Evolutionary conservation across 108 stramenopile species (phyloP).

Genomic region (Cylindrotheca closterium): DNA sequence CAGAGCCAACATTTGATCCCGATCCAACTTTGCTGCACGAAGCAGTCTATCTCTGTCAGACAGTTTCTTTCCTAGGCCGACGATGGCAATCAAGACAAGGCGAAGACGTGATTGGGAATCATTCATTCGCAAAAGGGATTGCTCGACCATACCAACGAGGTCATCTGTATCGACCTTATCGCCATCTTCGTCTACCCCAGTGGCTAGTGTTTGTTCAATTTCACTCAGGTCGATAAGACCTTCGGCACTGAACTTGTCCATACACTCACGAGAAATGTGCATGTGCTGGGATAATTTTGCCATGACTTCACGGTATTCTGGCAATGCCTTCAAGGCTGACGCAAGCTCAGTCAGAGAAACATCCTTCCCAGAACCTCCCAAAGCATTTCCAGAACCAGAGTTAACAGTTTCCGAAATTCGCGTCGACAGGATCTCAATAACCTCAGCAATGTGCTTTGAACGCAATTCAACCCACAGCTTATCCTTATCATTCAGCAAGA

Average conservation of each 20-base stretch:
- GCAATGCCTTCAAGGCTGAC: constrained; percentile 86
- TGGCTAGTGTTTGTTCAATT: constrained; percentile 93
- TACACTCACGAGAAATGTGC: constrained; percentile 90
- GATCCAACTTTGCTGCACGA: constrained; percentile 64
- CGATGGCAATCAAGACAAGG: constrained; percentile 81
- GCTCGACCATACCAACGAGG: constrained; percentile 63
- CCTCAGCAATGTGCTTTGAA: constrained; percentile 94
- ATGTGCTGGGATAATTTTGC: constrained; percentile 93
- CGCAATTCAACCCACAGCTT: constrained; percentile 94
- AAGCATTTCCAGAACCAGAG: constrained; percentile 40
- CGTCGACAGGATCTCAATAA: constrained; percentile 76
- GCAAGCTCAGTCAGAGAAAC: constrained; percentile 89
- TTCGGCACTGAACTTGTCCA: constrained; percentile 76
- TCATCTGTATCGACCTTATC: constrained; percentile 56
- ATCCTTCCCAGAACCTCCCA: constrained; percentile 32
- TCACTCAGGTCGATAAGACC: constrained; percentile 78
- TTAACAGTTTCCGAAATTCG: constrained; percentile 81
- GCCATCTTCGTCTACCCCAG: constrained; percentile 88
- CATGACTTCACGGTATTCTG: constrained; percentile 94
- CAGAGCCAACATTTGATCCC: constrained; percentile 48
- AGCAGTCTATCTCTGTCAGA: constrained; percentile 64
- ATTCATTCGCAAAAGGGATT: constrained; percentile 41
- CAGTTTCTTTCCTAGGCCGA: constrained; percentile 76
- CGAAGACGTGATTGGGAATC: constrained; percentile 69
- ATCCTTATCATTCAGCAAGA: constrained; percentile 93